These are phyloP conservation scores for Artomyces pyxidatus DNA, from an alignment of 768 basidiomycete genomes.

Conservation along the genomic window DNA sequence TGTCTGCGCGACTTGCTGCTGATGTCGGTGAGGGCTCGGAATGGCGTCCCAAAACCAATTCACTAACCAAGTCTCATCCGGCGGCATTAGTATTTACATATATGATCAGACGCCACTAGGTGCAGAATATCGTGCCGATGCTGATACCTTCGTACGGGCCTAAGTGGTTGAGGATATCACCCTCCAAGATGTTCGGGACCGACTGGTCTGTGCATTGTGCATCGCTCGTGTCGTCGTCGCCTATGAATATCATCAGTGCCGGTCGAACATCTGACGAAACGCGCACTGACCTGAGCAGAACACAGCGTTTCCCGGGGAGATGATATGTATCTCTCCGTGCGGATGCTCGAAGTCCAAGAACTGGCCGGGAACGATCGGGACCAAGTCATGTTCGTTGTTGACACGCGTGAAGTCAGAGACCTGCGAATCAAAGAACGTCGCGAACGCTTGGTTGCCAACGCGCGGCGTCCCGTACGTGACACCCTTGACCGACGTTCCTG, in stretches of 20 bases:
- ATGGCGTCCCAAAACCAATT: too few relatives aligned
- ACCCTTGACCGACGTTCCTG: slow-evolving; percentile 6
- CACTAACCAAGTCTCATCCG: too few relatives aligned
- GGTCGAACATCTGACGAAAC: not conserved
- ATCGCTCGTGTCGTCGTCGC: slow-evolving; percentile 46
- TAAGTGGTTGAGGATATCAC: slow-evolving; percentile 40
- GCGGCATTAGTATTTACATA: too few relatives aligned
- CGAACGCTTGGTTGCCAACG: slow-evolving; percentile 8
- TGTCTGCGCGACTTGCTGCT: too few relatives aligned
- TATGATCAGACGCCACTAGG: too few relatives aligned
- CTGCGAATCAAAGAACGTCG: slow-evolving; percentile 10
- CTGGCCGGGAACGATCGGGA: slow-evolving; percentile 11
- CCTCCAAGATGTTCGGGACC: slow-evolving; percentile 39
- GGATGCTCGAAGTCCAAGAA: slow-evolving; percentile 10
- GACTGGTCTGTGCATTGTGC: slow-evolving; percentile 43
- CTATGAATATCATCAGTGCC: not conserved
- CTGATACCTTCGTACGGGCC: slow-evolving; percentile 49
- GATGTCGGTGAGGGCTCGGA: too few relatives aligned
- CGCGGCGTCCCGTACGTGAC: slow-evolving; percentile 16
- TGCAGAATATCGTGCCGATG: slow-evolving; percentile 41
- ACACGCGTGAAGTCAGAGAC: slow-evolving; percentile 11
- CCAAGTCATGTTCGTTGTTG: slow-evolving; percentile 11
- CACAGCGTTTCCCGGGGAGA: not conserved
- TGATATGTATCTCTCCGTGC: slow-evolving; percentile 9
- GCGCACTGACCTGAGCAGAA: slow-evolving; percentile 8